A percentile compares a stretch with the other conserved stretches of the same genome.
Conservation (phyloP, 2,329 filamentous ascomycete species). For the Arachnopeziza araneosa region DNA sequence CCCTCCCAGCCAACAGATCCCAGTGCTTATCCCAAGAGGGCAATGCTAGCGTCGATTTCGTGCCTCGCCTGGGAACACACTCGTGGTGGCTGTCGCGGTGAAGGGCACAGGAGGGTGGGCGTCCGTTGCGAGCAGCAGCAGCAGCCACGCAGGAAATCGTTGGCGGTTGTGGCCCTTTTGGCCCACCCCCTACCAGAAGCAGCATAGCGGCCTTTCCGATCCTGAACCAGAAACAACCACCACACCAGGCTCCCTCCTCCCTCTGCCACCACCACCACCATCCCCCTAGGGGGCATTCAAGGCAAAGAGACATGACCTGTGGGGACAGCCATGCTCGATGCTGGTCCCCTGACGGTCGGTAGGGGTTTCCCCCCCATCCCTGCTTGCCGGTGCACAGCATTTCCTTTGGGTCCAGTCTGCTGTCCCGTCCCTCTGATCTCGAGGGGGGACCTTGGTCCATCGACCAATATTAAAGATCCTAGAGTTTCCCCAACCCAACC, state of each 20-base stretch:
- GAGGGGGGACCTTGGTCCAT: not conserved
- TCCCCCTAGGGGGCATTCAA: not conserved
- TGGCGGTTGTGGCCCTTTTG: not conserved
- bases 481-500: slow-evolving; percentile 13
- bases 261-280: not conserved
- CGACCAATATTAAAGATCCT: not conserved
- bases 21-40: not conserved
- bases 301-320: not conserved
- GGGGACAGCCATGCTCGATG: not conserved
- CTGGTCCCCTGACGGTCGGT: not conserved
- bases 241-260: not conserved
- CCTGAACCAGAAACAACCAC: not conserved
- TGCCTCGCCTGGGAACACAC: not conserved
- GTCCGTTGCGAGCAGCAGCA: not conserved
- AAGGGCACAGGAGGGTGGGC: not conserved
- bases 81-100: not conserved
- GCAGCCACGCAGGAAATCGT: not conserved
- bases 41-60: not conserved
- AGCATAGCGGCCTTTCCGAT: not conserved
- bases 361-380: not conserved
- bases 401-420: not conserved
- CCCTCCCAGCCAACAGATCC: not conserved
- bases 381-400: not conserved
- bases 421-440: not conserved
- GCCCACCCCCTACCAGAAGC: not conserved